Evolutionary conservation across 140 eudicot species (phyloP).

Genomic region (Erigeron philadelphicus): DNA sequence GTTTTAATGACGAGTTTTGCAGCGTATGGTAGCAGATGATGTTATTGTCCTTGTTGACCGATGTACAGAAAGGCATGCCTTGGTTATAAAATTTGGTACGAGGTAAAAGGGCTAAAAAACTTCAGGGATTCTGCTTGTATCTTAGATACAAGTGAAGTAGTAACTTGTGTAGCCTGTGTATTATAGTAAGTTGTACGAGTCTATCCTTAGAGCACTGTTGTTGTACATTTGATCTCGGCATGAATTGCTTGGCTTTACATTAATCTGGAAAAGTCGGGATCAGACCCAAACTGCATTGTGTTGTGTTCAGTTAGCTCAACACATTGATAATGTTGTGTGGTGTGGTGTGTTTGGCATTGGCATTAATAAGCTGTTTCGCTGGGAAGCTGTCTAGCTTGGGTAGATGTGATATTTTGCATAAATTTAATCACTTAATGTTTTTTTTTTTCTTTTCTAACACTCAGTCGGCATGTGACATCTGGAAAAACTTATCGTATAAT

Average conservation of each 20-base stretch:
- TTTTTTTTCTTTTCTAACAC: too few species aligned
- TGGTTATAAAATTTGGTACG: neutral
- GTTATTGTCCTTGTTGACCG: constrained; percentile 6
- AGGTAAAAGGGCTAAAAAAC: constrained; percentile 13
- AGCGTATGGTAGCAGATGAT: constrained; percentile 24
- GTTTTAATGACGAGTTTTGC: constrained; percentile 16
- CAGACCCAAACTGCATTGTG: neutral
- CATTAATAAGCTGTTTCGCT: neutral
- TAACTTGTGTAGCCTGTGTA: constrained; percentile 24
- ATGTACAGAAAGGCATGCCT: constrained; percentile 8
- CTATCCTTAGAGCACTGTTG: neutral
- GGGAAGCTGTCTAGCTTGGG: too few species aligned
- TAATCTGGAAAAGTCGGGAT: neutral
- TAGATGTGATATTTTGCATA: too few species aligned
- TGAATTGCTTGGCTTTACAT: constrained; percentile 26
- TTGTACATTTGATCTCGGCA: constrained; percentile 13
- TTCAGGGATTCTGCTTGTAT: constrained; percentile 16
- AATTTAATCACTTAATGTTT: too few species aligned
- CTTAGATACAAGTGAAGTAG: constrained; percentile 17
- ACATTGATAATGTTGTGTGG: neutral
- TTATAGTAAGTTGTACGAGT: constrained; percentile 26
- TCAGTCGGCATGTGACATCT: too few species aligned
- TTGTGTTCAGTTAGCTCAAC: neutral
- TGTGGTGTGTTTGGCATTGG: neutral
- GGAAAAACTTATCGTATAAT: too few species aligned